A percentile compares a stretch with the other conserved stretches of the same genome.
Conservation (phyloP, 1,284 basidiomycete genomes). For the Apiotrichum gracile region DNA sequence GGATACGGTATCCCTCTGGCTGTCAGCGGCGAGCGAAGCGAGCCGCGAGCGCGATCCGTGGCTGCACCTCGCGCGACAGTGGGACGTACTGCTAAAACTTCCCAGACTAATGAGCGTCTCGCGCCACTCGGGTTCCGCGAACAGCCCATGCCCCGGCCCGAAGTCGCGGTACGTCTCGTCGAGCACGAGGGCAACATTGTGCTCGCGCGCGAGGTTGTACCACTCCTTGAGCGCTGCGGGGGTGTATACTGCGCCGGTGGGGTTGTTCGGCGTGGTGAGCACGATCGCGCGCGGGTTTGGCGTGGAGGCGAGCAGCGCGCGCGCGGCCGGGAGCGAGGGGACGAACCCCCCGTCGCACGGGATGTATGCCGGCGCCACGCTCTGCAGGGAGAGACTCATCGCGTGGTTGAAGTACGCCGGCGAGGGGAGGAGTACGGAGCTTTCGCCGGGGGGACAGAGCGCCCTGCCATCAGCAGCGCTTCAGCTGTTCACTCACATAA, state of each 20-base stretch:
- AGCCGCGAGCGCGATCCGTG: too few species aligned
- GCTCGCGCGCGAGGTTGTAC: constrained; percentile 56
- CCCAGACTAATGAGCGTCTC: constrained; percentile 64
- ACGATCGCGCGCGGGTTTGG: too few species aligned
- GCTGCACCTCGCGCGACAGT: too few species aligned
- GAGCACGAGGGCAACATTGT: constrained; percentile 67
- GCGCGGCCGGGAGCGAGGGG: constrained; percentile 50
- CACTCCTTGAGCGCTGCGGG: constrained; percentile 60
- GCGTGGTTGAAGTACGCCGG: constrained; percentile 81
- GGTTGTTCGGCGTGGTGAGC: too few species aligned
- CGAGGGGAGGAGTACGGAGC: constrained; percentile 64
- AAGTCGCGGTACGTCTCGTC: constrained; percentile 89
- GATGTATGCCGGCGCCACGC: constrained; percentile 60
- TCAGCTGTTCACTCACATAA: constrained; percentile 17
- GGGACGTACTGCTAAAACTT: constrained; percentile 55
- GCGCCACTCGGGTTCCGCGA: constrained; percentile 55
- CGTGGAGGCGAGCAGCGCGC: constrained; percentile 19
- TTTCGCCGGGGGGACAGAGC: constrained; percentile 65
- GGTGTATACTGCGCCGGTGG: constrained; percentile 69
- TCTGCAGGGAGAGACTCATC: constrained; percentile 66
- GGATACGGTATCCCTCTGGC: constrained; percentile 74
- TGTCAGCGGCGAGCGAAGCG: not conserved
- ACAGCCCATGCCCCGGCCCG: constrained; percentile 49
- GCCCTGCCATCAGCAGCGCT: constrained; percentile 33
- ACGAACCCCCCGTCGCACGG: constrained; percentile 58